Evolutionary conservation across 805 yeast species (phyloP).

Genomic region (Yarrowia sp.): DNA sequence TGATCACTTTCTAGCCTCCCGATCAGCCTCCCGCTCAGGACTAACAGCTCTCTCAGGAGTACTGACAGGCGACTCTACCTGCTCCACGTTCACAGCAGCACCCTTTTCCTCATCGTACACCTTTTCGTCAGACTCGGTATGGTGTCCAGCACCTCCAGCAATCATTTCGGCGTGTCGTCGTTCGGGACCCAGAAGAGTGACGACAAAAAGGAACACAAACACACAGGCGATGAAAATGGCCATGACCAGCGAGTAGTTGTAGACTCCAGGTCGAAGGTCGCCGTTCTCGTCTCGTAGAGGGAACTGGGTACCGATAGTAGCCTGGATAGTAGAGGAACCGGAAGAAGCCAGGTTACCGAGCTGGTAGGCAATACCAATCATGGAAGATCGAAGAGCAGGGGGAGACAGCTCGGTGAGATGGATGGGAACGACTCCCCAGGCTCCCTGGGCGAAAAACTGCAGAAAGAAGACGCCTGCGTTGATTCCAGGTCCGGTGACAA

Average conservation of each 20-base stretch:
- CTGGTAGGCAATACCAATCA: constrained; percentile 63
- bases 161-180: constrained; percentile 32
- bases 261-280: constrained; percentile 36
- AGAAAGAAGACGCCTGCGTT: constrained; percentile 61
- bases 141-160: constrained; percentile 24
- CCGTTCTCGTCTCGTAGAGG: constrained; percentile 46
- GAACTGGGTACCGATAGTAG: constrained; percentile 55
- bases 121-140: constrained; percentile 22
- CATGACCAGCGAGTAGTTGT: constrained; percentile 67
- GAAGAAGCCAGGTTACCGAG: constrained; percentile 70
- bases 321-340: constrained; percentile 68
- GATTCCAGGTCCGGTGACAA: constrained; percentile 45
- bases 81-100: neutral
- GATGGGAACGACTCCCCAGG: constrained; percentile 70
- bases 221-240: constrained; percentile 65
- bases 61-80: neutral
- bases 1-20: neutral
- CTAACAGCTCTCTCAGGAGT: neutral
- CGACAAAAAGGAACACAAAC: constrained; percentile 49
- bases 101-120: constrained; percentile 6
- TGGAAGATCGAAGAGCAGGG: constrained; percentile 58
- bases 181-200: constrained; percentile 58
- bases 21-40: neutral
- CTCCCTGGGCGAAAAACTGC: constrained; percentile 60
- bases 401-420: constrained; percentile 64